A percentile compares a stretch with the other conserved stretches of the same genome.
These are phyloP conservation scores for Geotrichum citri-aurantii DNA, from an alignment of 1,139 yeast species.

Conservation along the genomic window DNA sequence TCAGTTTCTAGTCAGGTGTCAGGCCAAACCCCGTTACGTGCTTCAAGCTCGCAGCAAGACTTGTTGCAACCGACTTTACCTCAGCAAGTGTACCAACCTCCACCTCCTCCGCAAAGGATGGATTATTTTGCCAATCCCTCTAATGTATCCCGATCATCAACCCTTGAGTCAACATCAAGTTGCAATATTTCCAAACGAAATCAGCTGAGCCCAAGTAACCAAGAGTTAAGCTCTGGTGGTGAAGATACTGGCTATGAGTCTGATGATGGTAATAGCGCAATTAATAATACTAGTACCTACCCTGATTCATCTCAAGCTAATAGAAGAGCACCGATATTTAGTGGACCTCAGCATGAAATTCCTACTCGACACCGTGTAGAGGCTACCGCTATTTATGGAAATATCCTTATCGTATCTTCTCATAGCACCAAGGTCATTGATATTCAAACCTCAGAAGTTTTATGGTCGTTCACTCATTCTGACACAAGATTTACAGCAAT, in stretches of 20 bases:
- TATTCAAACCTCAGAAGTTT: conserved; percentile 26
- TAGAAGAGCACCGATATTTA: conserved; percentile 33
- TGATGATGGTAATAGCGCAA: conserved; percentile 17
- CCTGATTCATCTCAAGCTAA: conserved; percentile 37
- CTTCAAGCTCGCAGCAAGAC: not conserved
- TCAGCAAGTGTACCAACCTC: conserved; percentile 11
- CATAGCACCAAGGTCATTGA: conserved; percentile 28
- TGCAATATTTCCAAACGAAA: not conserved
- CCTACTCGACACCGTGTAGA: conserved; percentile 29
- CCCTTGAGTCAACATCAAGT: conserved; percentile 6
- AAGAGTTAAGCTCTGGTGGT: conserved; percentile 12
- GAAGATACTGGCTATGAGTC: conserved; percentile 19
- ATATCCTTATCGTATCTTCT: conserved; percentile 27
- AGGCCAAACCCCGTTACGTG: not conserved
- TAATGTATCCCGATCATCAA: not conserved
- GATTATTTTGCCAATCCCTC: conserved; percentile 10
- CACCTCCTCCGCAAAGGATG: conserved; percentile 17
- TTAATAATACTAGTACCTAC: conserved; percentile 20
- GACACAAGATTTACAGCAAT: conserved; percentile 31
- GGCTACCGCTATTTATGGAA: conserved; percentile 28
- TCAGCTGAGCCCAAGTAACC: not conserved
- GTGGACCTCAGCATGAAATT: conserved; percentile 30
- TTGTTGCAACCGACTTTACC: conserved; percentile 1
- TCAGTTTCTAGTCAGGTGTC: not conserved
- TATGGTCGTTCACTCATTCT: conserved; percentile 27